phyloP scores from a whole-genome alignment of 805 yeast genomes.

The Metschnikowia colocasiae region DNA sequence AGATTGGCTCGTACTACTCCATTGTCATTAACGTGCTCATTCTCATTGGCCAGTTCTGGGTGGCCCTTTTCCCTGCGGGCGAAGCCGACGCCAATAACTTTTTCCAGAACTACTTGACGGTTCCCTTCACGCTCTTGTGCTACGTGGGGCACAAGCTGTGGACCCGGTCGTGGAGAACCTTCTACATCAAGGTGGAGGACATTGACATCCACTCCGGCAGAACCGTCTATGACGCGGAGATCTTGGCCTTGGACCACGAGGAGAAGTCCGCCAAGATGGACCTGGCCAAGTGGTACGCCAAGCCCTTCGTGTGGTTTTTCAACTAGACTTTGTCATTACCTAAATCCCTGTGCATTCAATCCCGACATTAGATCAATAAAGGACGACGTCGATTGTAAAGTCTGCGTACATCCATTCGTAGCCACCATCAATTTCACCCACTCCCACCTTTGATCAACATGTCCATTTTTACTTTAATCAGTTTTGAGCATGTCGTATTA shows the following conservation, averaged over 20 bases:
- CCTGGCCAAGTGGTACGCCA: conserved; percentile 16
- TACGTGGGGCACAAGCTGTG: conserved; percentile 24
- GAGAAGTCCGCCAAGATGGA: conserved; percentile 18
- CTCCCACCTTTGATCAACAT: too few relatives aligned
- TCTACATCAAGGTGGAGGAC: conserved; percentile 19
- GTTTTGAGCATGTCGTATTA: too few relatives aligned
- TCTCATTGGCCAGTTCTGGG: conserved; percentile 43
- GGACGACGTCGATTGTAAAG: too few relatives aligned
- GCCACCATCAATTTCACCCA: too few relatives aligned
- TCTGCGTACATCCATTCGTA: too few relatives aligned
- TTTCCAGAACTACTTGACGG: conserved; percentile 28
- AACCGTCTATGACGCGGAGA: conserved; percentile 23
- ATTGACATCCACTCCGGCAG: conserved; percentile 23
- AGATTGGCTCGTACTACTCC: conserved; percentile 37
- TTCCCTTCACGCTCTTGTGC: conserved; percentile 22
- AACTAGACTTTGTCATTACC: too few relatives aligned
- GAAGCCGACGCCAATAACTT: conserved; percentile 25
- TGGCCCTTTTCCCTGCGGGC: conserved; percentile 37
- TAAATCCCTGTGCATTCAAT: too few relatives aligned
- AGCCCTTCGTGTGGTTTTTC: conserved; percentile 19
- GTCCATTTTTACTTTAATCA: too few relatives aligned
- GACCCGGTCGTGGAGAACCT: conserved; percentile 21
- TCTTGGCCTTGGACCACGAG: conserved; percentile 23
- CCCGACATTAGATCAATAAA: too few relatives aligned
- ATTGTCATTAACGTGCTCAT: conserved; percentile 29